A percentile compares a stretch with the other conserved stretches of the same genome.
phyloP scores from a whole-genome alignment of 2,329 filamentous ascomycete genomes.

The Pyrenochaeta sp. region DNA sequence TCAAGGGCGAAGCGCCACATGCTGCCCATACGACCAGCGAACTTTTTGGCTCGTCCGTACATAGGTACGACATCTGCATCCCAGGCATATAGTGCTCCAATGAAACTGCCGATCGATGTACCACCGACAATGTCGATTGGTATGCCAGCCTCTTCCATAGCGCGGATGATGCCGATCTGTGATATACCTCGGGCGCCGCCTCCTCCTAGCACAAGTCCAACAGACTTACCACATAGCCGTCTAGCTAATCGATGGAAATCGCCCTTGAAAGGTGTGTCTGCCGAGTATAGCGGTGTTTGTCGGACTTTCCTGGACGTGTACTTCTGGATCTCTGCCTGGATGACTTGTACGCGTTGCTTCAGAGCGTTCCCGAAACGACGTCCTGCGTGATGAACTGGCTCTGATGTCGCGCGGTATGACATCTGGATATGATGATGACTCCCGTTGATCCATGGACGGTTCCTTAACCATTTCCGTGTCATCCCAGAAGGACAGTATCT shows the following conservation, averaged over 20 bases:
- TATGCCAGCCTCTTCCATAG: conserved; percentile 94
- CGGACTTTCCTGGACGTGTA: conserved; percentile 94
- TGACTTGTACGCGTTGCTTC: conserved; percentile 90
- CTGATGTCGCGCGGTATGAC: conserved; percentile 78
- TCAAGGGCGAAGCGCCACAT: conserved; percentile 99
- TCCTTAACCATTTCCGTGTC: conserved; percentile 85
- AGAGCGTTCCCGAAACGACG: conserved; percentile 85
- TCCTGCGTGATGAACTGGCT: conserved; percentile 77
- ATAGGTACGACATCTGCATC: conserved; percentile 97
- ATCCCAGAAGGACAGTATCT: conserved; percentile 85
- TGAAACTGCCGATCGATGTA: conserved; percentile 95
- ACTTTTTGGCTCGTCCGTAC: conserved; percentile 96
- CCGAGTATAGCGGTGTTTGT: conserved; percentile 86
- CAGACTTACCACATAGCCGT: conserved; percentile 89
- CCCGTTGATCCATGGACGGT: conserved; percentile 97
- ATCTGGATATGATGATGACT: conserved; percentile 98
- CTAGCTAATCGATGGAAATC: conserved; percentile 95
- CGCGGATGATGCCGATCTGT: conserved; percentile 92
- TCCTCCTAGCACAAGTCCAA: conserved; percentile 91
- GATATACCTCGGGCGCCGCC: conserved; percentile 92
- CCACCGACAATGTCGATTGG: conserved; percentile 95
- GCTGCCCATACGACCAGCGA: conserved; percentile 97
- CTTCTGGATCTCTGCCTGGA: conserved; percentile 97
- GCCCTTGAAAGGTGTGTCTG: conserved; percentile 92
- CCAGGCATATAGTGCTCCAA: conserved; percentile 92